Evolutionary conservation across 768 basidiomycete genomes (phyloP).

Genomic region (Naganishia kalamii): DNA sequence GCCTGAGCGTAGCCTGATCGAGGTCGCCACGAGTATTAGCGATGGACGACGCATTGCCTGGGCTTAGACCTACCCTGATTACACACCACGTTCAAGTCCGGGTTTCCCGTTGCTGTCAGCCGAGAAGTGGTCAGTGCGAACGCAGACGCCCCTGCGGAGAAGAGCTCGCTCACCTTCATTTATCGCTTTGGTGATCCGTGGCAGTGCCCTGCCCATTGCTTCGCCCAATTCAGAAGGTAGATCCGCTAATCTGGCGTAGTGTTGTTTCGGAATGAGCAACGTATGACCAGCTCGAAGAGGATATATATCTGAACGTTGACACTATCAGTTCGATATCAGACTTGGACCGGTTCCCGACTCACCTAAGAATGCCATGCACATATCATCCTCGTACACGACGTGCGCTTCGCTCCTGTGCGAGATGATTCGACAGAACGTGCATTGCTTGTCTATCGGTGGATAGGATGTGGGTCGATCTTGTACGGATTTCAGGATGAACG

Average conservation of each 20-base stretch:
- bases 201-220: conserved; percentile 23
- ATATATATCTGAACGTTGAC: conserved; percentile 21
- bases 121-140: background rate
- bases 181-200: conserved; percentile 23
- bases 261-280: conserved; percentile 25
- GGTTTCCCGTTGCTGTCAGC: conserved; percentile 20
- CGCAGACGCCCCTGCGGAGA: background rate
- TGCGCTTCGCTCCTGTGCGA: conserved; percentile 6
- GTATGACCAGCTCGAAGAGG: conserved; percentile 25
- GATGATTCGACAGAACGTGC: conserved; percentile 23
- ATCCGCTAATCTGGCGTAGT: conserved; percentile 21
- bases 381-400: conserved; percentile 21
- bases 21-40: background rate
- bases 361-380: conserved; percentile 23
- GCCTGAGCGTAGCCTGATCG: conserved; percentile 23
- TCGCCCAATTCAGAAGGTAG: conserved; percentile 15
- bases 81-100: conserved; percentile 27
- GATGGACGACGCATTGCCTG: too few species aligned
- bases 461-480: conserved; percentile 23
- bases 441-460: conserved; percentile 12
- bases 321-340: background rate
- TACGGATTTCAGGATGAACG: conserved; percentile 23
- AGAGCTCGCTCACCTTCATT: conserved; percentile 13
- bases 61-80: conserved; percentile 21
- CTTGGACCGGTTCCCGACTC: background rate